Conservation (phyloP, 768 basidiomycete species). For the Cubamyces lactineus region DNA sequence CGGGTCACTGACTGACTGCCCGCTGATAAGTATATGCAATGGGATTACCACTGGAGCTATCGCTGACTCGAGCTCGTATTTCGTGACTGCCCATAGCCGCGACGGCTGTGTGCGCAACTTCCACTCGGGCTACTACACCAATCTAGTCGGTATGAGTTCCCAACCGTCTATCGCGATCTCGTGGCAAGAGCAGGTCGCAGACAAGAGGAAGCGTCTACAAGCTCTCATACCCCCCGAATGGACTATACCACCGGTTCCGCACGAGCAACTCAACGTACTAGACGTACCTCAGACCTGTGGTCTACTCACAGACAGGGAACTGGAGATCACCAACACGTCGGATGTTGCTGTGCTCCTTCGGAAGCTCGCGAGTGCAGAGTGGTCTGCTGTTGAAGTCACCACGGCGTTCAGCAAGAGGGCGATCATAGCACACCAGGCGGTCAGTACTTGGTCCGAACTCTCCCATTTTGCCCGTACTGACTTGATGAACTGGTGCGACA, state of each 20-base stretch:
- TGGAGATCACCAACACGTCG: slow-evolving; percentile 59
- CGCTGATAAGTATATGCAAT: too few relatives aligned
- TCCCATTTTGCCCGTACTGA: too few relatives aligned
- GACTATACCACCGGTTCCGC: slow-evolving; percentile 51
- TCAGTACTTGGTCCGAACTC: slow-evolving; percentile 25
- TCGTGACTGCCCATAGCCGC: too few relatives aligned
- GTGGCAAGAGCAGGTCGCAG: slow-evolving; percentile 22
- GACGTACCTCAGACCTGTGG: slow-evolving; percentile 56
- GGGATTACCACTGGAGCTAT: too few relatives aligned
- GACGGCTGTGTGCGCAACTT: too few relatives aligned
- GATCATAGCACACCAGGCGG: slow-evolving; percentile 48
- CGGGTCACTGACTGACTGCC: too few relatives aligned
- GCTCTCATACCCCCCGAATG: slow-evolving; percentile 65
- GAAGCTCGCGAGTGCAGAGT: slow-evolving; percentile 54
- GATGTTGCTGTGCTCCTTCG: slow-evolving; percentile 49
- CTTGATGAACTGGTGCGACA: slow-evolving; percentile 4
- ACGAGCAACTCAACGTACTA: slow-evolving; percentile 51
- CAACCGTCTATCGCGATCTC: background rate
- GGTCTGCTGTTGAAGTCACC: slow-evolving; percentile 57
- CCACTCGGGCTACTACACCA: too few relatives aligned
- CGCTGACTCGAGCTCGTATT: too few relatives aligned
- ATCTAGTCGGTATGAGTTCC: background rate
- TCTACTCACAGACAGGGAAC: slow-evolving; percentile 55
- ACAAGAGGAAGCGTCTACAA: slow-evolving; percentile 40
- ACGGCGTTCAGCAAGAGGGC: slow-evolving; percentile 49